phyloP scores from a whole-genome alignment of 768 basidiomycete species.

The Kockovaella imperatae region DNA sequence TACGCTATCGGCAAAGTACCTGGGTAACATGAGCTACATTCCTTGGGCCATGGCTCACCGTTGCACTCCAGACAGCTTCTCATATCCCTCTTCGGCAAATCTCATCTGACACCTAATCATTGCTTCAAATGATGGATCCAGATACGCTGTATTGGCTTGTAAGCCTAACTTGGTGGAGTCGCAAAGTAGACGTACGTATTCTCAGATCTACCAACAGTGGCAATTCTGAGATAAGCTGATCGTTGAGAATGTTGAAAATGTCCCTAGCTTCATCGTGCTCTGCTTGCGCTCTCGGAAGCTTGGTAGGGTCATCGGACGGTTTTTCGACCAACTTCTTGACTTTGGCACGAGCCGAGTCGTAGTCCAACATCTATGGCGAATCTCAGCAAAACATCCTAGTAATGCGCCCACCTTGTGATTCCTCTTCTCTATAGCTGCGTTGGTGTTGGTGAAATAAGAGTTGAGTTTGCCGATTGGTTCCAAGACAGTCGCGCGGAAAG shows the following conservation, averaged over 20 bases:
- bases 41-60: slow-evolving; percentile 49
- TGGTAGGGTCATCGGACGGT: slow-evolving; percentile 84
- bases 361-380: slow-evolving; percentile 70
- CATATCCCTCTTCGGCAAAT: slow-evolving; percentile 96
- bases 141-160: slow-evolving; percentile 55
- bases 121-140: slow-evolving; percentile 96
- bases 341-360: slow-evolving; percentile 83
- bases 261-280: slow-evolving; percentile 93
- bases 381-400: neutral
- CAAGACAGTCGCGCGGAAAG: slow-evolving; percentile 87
- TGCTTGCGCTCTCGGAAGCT: slow-evolving; percentile 84
- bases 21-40: slow-evolving; percentile 32
- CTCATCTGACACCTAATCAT: slow-evolving; percentile 93
- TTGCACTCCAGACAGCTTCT: slow-evolving; percentile 90
- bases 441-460: slow-evolving; percentile 84
- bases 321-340: slow-evolving; percentile 84
- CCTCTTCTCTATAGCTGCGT: slow-evolving; percentile 85
- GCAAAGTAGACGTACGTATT: slow-evolving; percentile 51
- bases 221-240: slow-evolving; percentile 80
- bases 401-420: slow-evolving; percentile 73
- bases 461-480: slow-evolving; percentile 97
- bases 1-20: slow-evolving; percentile 81
- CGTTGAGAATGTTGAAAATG: slow-evolving; percentile 85
- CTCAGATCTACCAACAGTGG: slow-evolving; percentile 89
- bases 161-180: neutral